Base-by-base conservation (phyloP, 1,284 basidiomycete species). In the Cerrena zonata region DNA sequence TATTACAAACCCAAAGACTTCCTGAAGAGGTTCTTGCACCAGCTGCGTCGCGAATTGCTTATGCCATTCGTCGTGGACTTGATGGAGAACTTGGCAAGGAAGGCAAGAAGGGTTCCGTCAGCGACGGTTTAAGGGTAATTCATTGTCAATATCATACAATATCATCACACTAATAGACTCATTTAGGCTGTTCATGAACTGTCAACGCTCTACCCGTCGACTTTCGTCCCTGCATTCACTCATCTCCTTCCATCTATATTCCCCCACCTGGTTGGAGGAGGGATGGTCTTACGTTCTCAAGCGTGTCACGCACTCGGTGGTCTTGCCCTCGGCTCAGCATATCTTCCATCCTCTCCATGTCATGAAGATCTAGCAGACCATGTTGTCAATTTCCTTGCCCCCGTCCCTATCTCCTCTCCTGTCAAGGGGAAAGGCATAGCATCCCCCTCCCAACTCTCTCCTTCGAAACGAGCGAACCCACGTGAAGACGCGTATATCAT, bases 71-170 rank as follows among this genome's bases (percentile, higher is more conserved):
- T 48, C 79, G 87, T 34, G 89, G 82, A n/a, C 78, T 91, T 54
- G 83, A 86, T 51, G 89, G 89, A 11, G 84, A 89, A 53, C 77
- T 91, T 18, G 89, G 88, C 2, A 87, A 87, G 61, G 89, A 91
- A 65, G 88, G 88, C 7, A 90, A 90, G 70, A 90, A 87, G 58
- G 88, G 89, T 0, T 80, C 87, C 2, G 76, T 74, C 2, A 82
- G 75, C 37, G 88, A 91, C 62, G 86, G 84, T 18, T 72, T 89
- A 42, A 86, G 80, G 76, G 86, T 84, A 61, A 51, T 61, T 59
- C 48, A 56, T 22, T 36, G 27, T 7, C 11, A 12, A 2, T 12
- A 13, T 5, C 37, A 38, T 25, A 53, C 54, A 56, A 34, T 51
- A 42, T 46, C 38, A 50, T 53, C 38, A 50, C 34, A 47, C 21